A percentile compares a stretch with the other conserved stretches of the same genome.
Conservation (phyloP, 129 eudicot species). For the Erigeron canadensis region DNA sequence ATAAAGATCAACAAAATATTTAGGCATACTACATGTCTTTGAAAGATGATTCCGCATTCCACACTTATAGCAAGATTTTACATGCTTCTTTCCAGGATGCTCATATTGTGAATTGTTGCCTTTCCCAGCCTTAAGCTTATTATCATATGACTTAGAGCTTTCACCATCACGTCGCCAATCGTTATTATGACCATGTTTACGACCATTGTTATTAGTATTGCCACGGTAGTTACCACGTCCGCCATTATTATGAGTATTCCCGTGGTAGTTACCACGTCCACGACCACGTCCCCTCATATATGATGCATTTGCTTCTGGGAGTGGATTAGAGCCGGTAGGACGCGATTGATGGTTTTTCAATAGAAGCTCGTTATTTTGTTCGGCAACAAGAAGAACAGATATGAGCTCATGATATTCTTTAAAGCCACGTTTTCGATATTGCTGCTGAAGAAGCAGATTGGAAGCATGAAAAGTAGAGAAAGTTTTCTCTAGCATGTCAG, state of each 20-base stretch:
- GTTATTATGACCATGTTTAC: background rate
- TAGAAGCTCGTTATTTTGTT: background rate
- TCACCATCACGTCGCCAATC: background rate
- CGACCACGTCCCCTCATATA: background rate
- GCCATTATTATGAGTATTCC: too few species aligned
- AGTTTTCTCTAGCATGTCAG: background rate
- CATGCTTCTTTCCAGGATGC: background rate
- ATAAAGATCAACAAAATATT: too few species aligned
- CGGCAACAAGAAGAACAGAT: background rate
- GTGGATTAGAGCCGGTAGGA: background rate
- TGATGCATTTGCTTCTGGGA: background rate
- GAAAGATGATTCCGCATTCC: background rate
- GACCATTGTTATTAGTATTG: too few species aligned
- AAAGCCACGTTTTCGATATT: background rate
- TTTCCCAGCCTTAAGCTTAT: too few species aligned
- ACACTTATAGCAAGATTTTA: too few species aligned
- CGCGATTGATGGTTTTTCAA: background rate
- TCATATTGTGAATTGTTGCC: background rate
- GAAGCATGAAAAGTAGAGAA: background rate
- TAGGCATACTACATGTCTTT: background rate
- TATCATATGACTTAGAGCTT: background rate
- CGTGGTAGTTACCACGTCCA: background rate
- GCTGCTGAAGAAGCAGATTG: background rate
- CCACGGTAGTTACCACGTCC: too few species aligned
- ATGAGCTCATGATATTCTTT: background rate